Conservation (phyloP, 192 early-diverging fungal genomes). For the Coemansia sp. region DNA sequence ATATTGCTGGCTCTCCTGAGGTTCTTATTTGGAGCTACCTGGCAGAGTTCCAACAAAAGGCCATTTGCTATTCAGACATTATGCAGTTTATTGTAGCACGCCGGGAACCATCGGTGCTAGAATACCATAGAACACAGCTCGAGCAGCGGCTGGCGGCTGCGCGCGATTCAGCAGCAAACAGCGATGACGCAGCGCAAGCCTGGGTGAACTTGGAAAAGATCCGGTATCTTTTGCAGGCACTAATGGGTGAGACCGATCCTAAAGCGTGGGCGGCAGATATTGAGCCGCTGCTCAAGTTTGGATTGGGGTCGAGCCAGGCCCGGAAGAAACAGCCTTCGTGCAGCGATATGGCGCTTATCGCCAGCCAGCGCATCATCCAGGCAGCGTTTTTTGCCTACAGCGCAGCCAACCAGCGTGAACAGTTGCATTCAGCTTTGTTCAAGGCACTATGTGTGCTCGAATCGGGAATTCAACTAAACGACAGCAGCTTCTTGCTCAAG, state of each 20-base stretch:
- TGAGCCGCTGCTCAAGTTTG: constrained; percentile 24
- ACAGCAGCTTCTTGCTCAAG: constrained; percentile 82
- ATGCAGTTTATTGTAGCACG: constrained; percentile 34
- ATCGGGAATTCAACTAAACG: constrained; percentile 69
- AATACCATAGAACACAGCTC: constrained; percentile 17
- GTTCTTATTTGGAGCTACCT: constrained; percentile 38
- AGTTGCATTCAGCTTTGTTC: constrained; percentile 31
- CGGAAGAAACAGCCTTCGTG: constrained; percentile 24
- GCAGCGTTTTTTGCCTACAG: constrained; percentile 31
- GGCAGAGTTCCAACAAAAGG: constrained; percentile 40
- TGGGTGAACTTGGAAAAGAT: constrained; percentile 40
- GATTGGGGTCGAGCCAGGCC: constrained; percentile 27
- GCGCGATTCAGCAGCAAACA: constrained; percentile 4
- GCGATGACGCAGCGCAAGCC: constrained; percentile 19
- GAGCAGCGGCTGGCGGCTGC: constrained; percentile 8
- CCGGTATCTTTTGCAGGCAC: constrained; percentile 43
- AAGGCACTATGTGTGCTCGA: constrained; percentile 68
- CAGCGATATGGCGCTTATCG: constrained; percentile 45
- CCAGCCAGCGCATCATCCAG: constrained; percentile 42
- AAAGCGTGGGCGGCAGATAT: constrained; percentile 21
- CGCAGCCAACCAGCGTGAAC: background rate
- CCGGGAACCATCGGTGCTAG: background rate
- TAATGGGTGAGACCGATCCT: constrained; percentile 23
- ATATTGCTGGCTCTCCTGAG: constrained; percentile 9
- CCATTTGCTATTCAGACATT: constrained; percentile 50